Evolutionary conservation across 179 eudicot species (phyloP), one percentile per base, ranked within the genome.

Genomic region (Beta macrorhiza): DNA sequence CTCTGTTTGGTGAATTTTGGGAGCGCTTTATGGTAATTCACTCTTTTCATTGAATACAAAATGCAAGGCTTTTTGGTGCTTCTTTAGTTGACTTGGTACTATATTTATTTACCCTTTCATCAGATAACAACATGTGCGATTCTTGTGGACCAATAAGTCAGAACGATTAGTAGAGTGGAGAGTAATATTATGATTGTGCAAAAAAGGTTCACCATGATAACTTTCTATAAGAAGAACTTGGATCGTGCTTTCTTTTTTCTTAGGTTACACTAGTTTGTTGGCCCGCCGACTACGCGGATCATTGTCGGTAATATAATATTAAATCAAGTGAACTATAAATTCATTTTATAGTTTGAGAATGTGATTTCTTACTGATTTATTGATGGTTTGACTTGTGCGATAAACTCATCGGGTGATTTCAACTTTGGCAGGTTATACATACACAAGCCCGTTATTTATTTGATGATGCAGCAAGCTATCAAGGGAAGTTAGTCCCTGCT

Each of bases 1-100:
- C 99, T 65, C 91, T 97, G 3, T 97, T 97, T 87, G 92, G 98
- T 74, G 99, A 97, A 87, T 94, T 94, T 79, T 97, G 99, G 99
- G 98, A 97, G 89, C 94, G 98, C 16, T 97, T 94, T 87, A 78
- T 91, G 86, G 98, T 94, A 79, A 86, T 93, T 87, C 20, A 5
- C 37, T 63, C 67, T 53, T 49, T 75, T 13, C 1, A 47, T 16
- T 73, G 20, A 57, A 72, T 71, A 64, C 74, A 20, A 13, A 45
- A 59, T 15, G 15, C 49, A 20, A 32, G 29, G 47, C 70, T 61
- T 67, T 56, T 9, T 47, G 22, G 49, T 64, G 17, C 13, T 37
- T 16, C 44, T 14, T 25, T 77, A 58, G 20, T 55, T 19, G 67
- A 17, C 67, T 44, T 62, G 13, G 16, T 29, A 5, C 47, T 19